Evolutionary conservation across 768 basidiomycete genomes (phyloP).

Genomic region (Boletus reticuloceps): DNA sequence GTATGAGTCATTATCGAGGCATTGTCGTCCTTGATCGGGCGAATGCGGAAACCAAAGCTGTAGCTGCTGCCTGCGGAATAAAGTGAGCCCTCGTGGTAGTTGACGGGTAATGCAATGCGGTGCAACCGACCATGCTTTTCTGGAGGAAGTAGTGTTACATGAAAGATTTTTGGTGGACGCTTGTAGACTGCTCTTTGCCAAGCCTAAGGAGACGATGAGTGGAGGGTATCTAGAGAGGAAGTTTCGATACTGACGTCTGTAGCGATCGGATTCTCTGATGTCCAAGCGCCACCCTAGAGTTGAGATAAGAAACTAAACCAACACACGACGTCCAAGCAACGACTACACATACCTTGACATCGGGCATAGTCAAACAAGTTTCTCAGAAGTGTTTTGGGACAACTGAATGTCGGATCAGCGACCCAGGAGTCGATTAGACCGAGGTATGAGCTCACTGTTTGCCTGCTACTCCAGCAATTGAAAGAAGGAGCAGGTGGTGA

Average conservation of each 20-base stretch:
- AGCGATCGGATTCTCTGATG: constrained; percentile 5
- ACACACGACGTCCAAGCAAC: neutral
- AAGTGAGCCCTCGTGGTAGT: neutral
- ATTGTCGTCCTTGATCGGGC: constrained; percentile 40
- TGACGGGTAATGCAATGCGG: neutral
- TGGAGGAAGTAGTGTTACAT: constrained; percentile 56
- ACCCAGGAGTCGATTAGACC: neutral
- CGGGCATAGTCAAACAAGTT: constrained; percentile 1
- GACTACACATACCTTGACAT: constrained; percentile 11
- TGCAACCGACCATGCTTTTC: constrained; percentile 51
- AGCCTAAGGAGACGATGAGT: constrained; percentile 35
- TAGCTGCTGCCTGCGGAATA: constrained; percentile 44
- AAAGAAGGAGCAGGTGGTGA: too few relatives aligned
- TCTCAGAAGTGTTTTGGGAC: neutral
- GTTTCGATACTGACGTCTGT: constrained; percentile 26
- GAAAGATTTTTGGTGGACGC: constrained; percentile 56
- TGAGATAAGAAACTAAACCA: neutral
- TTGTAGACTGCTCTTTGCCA: constrained; percentile 63
- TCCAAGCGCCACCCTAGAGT: constrained; percentile 7
- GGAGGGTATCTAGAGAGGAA: neutral
- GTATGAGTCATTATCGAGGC: constrained; percentile 18
- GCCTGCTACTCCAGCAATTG: neutral
- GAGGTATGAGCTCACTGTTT: constrained; percentile 1
- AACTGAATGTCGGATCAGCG: neutral
- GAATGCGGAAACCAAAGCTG: constrained; percentile 63